Evolutionary conservation across 23 red algal genomes (phyloP), one percentile per base, ranked within the genome.

Genomic region (Gracilaria caudata): DNA sequence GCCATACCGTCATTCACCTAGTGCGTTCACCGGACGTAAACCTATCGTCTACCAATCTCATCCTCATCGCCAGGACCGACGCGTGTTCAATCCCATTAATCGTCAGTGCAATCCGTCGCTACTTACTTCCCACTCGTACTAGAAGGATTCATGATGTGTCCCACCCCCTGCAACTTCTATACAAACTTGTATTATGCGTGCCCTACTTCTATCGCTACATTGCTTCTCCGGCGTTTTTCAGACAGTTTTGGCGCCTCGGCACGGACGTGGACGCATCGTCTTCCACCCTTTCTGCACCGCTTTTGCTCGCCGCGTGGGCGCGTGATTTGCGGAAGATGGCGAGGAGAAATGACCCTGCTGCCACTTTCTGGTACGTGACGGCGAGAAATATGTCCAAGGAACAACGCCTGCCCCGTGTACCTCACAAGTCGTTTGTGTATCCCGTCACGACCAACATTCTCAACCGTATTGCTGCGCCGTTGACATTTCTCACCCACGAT

Each of bases 181-280:
- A 86, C 68, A 39, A 57, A 34, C 82, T 86, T 9, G 82, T 86
- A 21, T 47, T 73, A 13, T 60, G 68, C 51, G 66, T 86, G 9
- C 82, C 82, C 29, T 86, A 74, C 51, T 86, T 86, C 33, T 86
- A 86, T 64, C 82, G 82, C 65, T 86, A 86, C 65, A 37, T 86
- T 7, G 82, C 82, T 8, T 68, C 64, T 16, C 65, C 65, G 16
- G 39, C 41, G 2, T 86, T 86, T 4, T 66, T 86, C 64, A 16
- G 65, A 6, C 56, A 60, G 36, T 66, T 86, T 21, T 86, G 63
- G 63, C 36, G 82, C 5, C 26, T 86, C 21, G 61, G 7, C 20
- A 14, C 34, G 46, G 35, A 57, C 21, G 51, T 23, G 51, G 56
- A 60, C 6, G 23, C 51, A 3, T 0, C 77, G 12, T 24, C 51